Base-by-base conservation (phyloP, 371 early-diverging fungal species). In the Amoeboaphelidium protococcarum region DNA sequence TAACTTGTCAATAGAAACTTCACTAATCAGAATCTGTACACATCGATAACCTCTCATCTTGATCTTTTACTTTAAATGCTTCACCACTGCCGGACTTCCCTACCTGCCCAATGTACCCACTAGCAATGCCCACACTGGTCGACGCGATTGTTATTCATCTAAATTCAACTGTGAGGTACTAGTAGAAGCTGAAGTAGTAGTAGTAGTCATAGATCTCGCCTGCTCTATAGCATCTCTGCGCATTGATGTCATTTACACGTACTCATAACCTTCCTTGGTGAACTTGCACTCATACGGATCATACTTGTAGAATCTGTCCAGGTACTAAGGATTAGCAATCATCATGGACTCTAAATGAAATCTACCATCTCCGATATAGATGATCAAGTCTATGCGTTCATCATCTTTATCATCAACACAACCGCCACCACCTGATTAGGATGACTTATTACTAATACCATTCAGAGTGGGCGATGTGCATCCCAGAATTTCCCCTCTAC, bases 331-430 rank as follows among this genome's bases (percentile, higher is more conserved):
- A 60, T 99, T 99, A 45, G 84, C 79, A 44, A 99, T 97, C 95
- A 99, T 95, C 52, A 94, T 87, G 24, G 94, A 82, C 58, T 99
- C 99, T 26, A 99, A 68, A 69, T 99, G 99, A 60, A 99, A 99
- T 40, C 98, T 72, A 6, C 99, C 99, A 57, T 99, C 99, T 37
- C 95, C 96, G 46, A 99, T 66, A 50, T 55, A 45, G 6, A 42
- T n/a, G n/a, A n/a, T n/a, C n/a, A n/a, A n/a, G n/a, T n/a, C n/a
- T n/a, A n/a, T n/a, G n/a, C n/a, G n/a, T n/a, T n/a, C n/a, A n/a
- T n/a, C n/a, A n/a, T n/a, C n/a, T n/a, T n/a, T n/a, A n/a, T n/a
- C n/a, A n/a, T n/a, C n/a, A n/a, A n/a, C n/a, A n/a, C n/a, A n/a
- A n/a, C n/a, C n/a, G n/a, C n/a, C n/a, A n/a, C n/a, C n/a, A n/a